These are phyloP conservation scores for Amesomyces nigricolor DNA, from an alignment of 2,329 filamentous ascomycete genomes.

Conservation along the genomic window DNA sequence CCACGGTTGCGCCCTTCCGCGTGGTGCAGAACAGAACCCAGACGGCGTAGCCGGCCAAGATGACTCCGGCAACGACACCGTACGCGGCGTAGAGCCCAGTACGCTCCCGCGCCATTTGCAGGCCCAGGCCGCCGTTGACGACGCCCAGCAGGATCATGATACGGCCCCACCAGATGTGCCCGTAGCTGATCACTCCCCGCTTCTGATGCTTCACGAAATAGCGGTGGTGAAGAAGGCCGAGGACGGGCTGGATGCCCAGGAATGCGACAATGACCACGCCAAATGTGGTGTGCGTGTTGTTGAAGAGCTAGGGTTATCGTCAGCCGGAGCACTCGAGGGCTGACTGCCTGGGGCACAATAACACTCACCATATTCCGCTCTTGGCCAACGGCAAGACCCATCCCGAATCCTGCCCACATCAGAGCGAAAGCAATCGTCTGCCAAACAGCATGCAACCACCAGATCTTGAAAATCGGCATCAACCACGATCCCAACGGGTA, in stretches of 20 bases:
- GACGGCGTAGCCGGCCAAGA: conserved; percentile 40
- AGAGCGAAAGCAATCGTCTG: conserved; percentile 49
- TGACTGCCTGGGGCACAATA: no score
- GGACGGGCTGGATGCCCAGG: conserved; percentile 52
- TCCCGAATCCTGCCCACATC: conserved; percentile 56
- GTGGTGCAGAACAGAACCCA: not conserved
- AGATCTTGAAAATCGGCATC: conserved; percentile 54
- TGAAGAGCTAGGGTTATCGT: conserved; percentile 41
- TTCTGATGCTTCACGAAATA: conserved; percentile 43
- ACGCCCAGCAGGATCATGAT: conserved; percentile 52
- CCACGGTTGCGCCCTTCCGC: no score
- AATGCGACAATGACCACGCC: conserved; percentile 51
- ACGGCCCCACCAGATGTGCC: conserved; percentile 60
- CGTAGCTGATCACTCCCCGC: conserved; percentile 48
- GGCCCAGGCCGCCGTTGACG: conserved; percentile 58
- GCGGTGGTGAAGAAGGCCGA: conserved; percentile 54
- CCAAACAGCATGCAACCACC: conserved; percentile 51
- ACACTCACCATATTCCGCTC: conserved; percentile 40
- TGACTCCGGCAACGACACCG: conserved; percentile 47
- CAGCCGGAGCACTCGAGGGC: conserved; percentile 4
- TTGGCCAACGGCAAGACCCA: conserved; percentile 47
- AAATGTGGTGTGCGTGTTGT: conserved; percentile 48
- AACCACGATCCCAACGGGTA: conserved; percentile 56
- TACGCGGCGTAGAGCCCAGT: conserved; percentile 47
- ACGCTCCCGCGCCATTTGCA: conserved; percentile 42